Percentiles rank a stretch among this genome's conserved stretches.
These are phyloP conservation scores for Seminavis robusta DNA, from an alignment of 108 stramenopile genomes.

Conservation along the genomic window DNA sequence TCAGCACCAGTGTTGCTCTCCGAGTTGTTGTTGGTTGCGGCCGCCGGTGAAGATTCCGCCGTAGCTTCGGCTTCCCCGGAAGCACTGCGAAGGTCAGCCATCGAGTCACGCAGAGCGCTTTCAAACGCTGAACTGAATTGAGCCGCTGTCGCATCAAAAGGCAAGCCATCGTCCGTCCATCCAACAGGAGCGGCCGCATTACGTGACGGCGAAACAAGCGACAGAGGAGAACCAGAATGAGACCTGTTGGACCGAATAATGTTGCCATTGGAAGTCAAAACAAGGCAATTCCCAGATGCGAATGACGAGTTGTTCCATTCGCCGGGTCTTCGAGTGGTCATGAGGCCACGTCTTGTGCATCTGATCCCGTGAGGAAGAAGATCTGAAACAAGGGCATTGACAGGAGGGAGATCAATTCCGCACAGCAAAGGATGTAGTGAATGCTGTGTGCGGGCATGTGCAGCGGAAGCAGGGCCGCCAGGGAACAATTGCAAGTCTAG, in stretches of 20 bases:
- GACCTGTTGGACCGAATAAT: slow-evolving; percentile 41
- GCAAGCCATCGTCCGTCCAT: slow-evolving; percentile 80
- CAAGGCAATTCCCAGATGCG: slow-evolving; percentile 24
- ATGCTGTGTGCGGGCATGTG: slow-evolving; percentile 43
- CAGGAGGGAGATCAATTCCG: slow-evolving; percentile 58
- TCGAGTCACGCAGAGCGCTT: slow-evolving; percentile 38
- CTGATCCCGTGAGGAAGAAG: slow-evolving; percentile 30
- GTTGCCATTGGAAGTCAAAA: slow-evolving; percentile 46
- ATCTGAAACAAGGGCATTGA: slow-evolving; percentile 61
- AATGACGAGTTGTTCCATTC: slow-evolving; percentile 25
- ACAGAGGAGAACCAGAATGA: slow-evolving; percentile 4
- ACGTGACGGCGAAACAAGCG: neutral
- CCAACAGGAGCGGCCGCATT: slow-evolving; percentile 24
- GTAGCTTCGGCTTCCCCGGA: neutral
- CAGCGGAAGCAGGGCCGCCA: slow-evolving; percentile 65
- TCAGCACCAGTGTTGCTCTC: neutral
- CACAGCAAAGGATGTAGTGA: slow-evolving; percentile 60
- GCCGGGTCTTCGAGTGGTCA: slow-evolving; percentile 22
- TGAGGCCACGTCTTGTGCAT: slow-evolving; percentile 20
- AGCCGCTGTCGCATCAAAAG: slow-evolving; percentile 54
- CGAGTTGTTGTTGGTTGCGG: neutral
- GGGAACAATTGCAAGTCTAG: slow-evolving; percentile 72
- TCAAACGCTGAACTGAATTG: slow-evolving; percentile 67
- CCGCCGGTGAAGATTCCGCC: neutral
- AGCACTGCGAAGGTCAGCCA: neutral